Conservation (phyloP, 1,284 basidiomycete genomes). For the Boletus smithii region DNA sequence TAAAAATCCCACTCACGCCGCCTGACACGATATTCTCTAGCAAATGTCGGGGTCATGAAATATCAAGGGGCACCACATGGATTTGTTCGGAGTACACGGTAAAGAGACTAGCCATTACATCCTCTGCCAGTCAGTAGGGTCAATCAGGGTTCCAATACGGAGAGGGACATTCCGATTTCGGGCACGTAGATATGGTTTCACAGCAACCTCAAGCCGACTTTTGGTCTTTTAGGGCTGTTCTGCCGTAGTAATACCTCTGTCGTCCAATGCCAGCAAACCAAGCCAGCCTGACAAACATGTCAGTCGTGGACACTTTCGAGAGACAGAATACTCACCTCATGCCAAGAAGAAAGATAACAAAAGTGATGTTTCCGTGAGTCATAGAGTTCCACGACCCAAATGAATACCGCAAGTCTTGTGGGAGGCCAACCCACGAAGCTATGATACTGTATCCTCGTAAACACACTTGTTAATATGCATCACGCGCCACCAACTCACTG, state of each 20-base stretch:
- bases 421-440: conserved; percentile 56
- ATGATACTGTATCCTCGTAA: conserved; percentile 46
- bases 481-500: conserved; percentile 47
- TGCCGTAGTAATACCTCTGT: conserved; percentile 52
- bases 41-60: conserved; percentile 33
- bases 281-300: conserved; percentile 39
- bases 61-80: conserved; percentile 26
- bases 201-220: conserved; percentile 16
- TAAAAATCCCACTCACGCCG: neutral
- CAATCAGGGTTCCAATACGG: neutral
- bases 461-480: neutral
- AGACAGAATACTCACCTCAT: conserved; percentile 43
- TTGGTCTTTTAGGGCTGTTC: conserved; percentile 13
- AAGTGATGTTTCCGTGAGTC: conserved; percentile 73
- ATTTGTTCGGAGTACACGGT: conserved; percentile 24
- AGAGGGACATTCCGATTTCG: neutral
- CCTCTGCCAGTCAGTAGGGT: neutral
- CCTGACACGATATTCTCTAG: conserved; percentile 15
- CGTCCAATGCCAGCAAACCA: conserved; percentile 68
- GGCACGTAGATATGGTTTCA: too few relatives aligned
- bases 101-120: neutral
- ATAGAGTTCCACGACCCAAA: conserved; percentile 61
- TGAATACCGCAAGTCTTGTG: conserved; percentile 50
- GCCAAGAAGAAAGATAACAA: conserved; percentile 52
- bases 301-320: neutral